phyloP scores from a whole-genome alignment of 225 moss, liverwort and hornwort genomes.

The Bryoerythrophyllum caledonicum region DNA sequence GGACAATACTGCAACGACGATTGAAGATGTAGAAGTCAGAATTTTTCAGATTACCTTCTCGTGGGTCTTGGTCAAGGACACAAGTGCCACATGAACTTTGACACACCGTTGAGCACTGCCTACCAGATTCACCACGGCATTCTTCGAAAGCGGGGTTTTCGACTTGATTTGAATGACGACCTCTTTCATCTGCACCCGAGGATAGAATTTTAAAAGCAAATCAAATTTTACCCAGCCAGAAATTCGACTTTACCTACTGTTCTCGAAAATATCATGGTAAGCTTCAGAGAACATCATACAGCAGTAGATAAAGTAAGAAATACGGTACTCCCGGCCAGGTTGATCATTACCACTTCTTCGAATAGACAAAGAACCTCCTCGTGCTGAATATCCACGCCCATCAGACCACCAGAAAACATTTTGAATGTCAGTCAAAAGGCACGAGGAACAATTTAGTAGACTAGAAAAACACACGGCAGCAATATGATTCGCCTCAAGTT shows the following conservation, averaged over 20 bases:
- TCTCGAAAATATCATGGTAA: background rate
- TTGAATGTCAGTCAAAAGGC: constrained; percentile 11
- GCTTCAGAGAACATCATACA: background rate
- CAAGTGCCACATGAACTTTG: constrained; percentile 73
- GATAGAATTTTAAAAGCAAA: constrained; percentile 4
- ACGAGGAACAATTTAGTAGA: background rate
- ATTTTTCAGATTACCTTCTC: constrained; percentile 58
- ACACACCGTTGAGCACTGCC: constrained; percentile 64
- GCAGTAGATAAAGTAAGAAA: background rate
- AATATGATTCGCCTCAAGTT: background rate
- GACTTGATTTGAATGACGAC: constrained; percentile 58
- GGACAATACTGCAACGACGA: constrained; percentile 1
- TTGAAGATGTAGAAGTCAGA: background rate
- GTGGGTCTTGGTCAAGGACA: constrained; percentile 76
- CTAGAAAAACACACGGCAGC: constrained; percentile 1
- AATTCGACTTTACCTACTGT: background rate
- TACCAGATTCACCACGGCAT: constrained; percentile 52
- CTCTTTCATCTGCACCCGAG: constrained; percentile 66
- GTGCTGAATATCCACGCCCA: constrained; percentile 61
- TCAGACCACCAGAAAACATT: constrained; percentile 23
- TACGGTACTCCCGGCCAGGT: background rate
- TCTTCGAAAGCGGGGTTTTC: constrained; percentile 45
- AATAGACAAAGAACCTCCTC: constrained; percentile 74
- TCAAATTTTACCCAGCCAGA: background rate
- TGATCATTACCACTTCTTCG: constrained; percentile 64